Evolutionary conservation across 148 eudicot species (phyloP).

Genomic region (Amaranthus palmeri): DNA sequence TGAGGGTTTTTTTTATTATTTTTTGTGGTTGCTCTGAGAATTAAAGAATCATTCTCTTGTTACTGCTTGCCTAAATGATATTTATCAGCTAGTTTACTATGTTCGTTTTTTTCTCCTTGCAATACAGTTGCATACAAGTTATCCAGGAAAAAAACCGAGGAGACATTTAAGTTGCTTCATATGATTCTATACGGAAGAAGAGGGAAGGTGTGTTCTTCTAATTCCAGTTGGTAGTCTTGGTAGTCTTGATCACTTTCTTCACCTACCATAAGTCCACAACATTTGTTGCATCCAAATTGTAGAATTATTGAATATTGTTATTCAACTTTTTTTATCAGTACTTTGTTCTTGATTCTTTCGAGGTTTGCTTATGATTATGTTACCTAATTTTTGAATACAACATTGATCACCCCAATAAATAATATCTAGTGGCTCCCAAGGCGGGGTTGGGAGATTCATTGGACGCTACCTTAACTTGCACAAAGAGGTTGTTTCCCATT

Average conservation of each 20-base stretch:
- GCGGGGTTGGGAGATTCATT: too few species aligned
- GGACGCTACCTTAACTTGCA: too few species aligned
- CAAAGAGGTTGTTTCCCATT: too few species aligned
- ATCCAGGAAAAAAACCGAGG: slow-evolving; percentile 72
- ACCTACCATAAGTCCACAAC: background rate
- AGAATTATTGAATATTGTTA: background rate
- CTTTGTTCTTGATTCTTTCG: too few species aligned
- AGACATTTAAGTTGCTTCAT: slow-evolving; percentile 68
- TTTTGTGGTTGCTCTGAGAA: background rate
- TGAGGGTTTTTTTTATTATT: background rate
- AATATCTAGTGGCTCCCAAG: too few species aligned
- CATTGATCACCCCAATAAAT: too few species aligned
- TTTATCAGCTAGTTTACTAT: background rate
- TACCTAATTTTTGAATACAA: background rate
- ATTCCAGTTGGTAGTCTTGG: background rate
- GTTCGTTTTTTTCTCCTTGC: slow-evolving; percentile 2
- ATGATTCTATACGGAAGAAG: slow-evolving; percentile 71
- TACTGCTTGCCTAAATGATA: background rate
- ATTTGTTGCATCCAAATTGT: background rate
- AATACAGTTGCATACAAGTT: slow-evolving; percentile 74
- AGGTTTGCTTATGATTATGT: background rate
- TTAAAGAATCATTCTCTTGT: background rate
- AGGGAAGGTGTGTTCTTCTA: slow-evolving; percentile 58
- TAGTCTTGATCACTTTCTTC: background rate
- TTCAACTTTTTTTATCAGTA: background rate